Base-by-base conservation (phyloP, 2,329 filamentous ascomycete species). In the Lasiodiplodia sp. region DNA sequence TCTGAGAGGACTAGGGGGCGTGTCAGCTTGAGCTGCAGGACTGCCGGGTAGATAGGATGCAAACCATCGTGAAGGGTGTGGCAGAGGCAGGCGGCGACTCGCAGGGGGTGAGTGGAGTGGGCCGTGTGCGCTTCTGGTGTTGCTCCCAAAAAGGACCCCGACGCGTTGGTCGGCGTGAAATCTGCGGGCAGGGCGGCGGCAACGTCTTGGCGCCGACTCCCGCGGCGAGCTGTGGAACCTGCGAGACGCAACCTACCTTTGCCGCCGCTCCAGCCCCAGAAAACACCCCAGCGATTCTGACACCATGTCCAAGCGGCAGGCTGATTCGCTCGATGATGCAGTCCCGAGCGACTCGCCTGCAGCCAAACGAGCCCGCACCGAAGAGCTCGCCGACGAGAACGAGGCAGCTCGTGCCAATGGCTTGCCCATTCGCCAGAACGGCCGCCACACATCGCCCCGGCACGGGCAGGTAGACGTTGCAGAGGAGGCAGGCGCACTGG, bases 301-400 rank as follows among this genome's bases (percentile, higher is more conserved):
- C 66, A 34, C 44, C 63, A 85, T 85, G 83, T 77, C 81, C 25
- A 86, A 85, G 73, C 79, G 84, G 75, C 80, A 76, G 52, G 84
- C 84, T 25, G 82, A 82, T 65, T 75, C 81, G 47, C 77, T 85
- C 55, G 83, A 85, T 71, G 76, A 80, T 55, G 70, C 76, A 28
- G 70, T 75, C 58, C 75, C 78, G 58, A 75, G 73, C 66, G 79
- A 80, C 10, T 85, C 83, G n/a, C 84, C 84, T 25, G 81, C 81
- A 63, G 80, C 82, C 25, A 86, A 86, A 75, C 81, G 81, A 70
- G 78, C 81, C 67, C 79, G 81, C 60, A 79, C 85, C 31, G 79
- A 83, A 70, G 79, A 83, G 71, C 79, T 76, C 31, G 75, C 76
- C 10, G 80, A 83, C 72, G 66, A 68, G 18, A 38, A 25, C 47